Evolutionary conservation across 441 rosid species (phyloP).

Genomic region (Populus hybrid): DNA sequence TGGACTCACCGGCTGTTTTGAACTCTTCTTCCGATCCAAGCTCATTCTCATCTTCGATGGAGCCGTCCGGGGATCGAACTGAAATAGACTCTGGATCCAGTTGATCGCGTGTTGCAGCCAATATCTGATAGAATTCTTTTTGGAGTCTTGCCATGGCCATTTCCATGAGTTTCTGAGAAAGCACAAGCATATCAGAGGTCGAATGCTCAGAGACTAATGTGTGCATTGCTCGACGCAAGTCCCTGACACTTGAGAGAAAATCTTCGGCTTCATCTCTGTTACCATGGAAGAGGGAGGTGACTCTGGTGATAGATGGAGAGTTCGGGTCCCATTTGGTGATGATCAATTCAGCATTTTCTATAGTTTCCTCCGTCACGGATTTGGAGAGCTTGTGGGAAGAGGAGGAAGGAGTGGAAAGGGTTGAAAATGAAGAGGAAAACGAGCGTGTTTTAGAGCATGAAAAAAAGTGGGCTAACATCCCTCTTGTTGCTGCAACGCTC

Average conservation of each 20-base stretch:
- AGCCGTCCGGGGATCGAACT: constrained; percentile 35
- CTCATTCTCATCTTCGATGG: constrained; percentile 19
- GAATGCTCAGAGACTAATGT: constrained; percentile 34
- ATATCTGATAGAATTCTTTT: constrained; percentile 50
- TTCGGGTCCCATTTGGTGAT: constrained; percentile 59
- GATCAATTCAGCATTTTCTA: constrained; percentile 40
- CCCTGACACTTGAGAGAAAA: constrained; percentile 40
- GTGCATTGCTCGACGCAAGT: constrained; percentile 60
- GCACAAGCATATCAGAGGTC: constrained; percentile 37
- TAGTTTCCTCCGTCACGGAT: constrained; percentile 35
- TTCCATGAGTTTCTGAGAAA: constrained; percentile 53
- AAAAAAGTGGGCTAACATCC: constrained; percentile 16
- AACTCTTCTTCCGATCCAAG: constrained; percentile 30
- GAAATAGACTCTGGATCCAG: constrained; percentile 52
- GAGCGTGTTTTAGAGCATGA: constrained; percentile 29
- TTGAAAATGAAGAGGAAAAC: constrained; percentile 21
- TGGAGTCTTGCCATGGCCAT: constrained; percentile 60
- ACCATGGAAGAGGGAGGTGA: constrained; percentile 35
- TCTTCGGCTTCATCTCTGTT: constrained; percentile 48
- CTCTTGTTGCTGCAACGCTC: constrained; percentile 19
- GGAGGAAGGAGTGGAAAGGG: constrained; percentile 5
- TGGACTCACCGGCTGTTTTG: constrained; percentile 31
- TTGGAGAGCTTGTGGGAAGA: constrained; percentile 32
- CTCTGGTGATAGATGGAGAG: constrained; percentile 31
- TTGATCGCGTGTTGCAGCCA: constrained; percentile 32